A percentile compares a stretch with the other conserved stretches of the same genome.
Evolutionary conservation across 176 grass and related monocot species (phyloP).

Genomic region (Bothriochloa decipiens): DNA sequence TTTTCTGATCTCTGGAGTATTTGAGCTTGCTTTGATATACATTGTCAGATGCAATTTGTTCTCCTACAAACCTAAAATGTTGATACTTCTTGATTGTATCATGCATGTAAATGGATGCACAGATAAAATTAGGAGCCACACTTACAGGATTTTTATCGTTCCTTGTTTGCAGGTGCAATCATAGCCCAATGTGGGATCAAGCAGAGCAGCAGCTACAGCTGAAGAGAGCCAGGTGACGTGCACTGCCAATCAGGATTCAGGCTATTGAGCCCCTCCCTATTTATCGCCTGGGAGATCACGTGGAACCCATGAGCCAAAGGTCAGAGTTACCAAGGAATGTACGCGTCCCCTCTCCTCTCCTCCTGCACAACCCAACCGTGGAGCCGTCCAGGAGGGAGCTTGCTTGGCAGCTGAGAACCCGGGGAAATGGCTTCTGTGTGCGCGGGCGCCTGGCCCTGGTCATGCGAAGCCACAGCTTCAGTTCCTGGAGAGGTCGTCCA

Average conservation of each 20-base stretch:
- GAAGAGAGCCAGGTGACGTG: not conserved
- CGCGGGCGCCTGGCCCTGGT: conserved; percentile 10
- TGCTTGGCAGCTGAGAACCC: conserved; percentile 54
- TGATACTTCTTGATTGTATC: not conserved
- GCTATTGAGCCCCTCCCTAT: conserved; percentile 19
- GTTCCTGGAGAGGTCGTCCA: not conserved
- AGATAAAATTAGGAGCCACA: not conserved
- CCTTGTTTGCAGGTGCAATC: conserved; percentile 13
- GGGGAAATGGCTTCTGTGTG: conserved; percentile 51
- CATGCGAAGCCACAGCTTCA: conserved; percentile 35
- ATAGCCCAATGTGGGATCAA: not conserved
- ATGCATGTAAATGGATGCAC: not conserved
- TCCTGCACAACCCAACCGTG: not conserved
- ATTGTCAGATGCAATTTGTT: not conserved
- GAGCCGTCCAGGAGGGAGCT: conserved; percentile 34
- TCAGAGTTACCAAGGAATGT: not conserved
- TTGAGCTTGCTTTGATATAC: not conserved
- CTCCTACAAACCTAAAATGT: not conserved
- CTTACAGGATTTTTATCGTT: conserved; percentile 27
- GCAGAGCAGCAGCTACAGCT: not conserved
- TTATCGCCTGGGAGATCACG: conserved; percentile 40
- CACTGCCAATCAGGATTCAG: not conserved
- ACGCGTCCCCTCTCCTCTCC: not conserved
- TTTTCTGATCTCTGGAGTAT: not conserved
- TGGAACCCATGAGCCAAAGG: conserved; percentile 38